Evolutionary conservation across 345 rosid genomes (phyloP), one percentile per base, ranked within the genome.

Genomic region (Citrus sp.): DNA sequence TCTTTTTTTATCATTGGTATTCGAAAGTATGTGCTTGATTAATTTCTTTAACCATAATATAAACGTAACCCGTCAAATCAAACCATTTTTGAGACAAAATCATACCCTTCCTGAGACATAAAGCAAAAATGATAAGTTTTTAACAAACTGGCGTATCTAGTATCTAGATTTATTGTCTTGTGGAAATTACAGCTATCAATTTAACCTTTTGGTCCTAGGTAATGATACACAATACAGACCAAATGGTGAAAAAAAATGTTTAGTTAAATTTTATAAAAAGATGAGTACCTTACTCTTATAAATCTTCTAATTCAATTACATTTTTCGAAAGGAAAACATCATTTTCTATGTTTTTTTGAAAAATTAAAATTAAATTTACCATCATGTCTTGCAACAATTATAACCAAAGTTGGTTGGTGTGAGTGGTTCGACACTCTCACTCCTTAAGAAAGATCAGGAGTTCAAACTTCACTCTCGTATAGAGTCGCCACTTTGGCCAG

Each of bases 381-480:
- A 46, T 46, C 4, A 16, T 3, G 1, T 3, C 51, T 46, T 46
- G 51, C 51, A 46, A 46, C 5, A 46, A 0, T 12, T 46, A 46
- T 40, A 32, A 30, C 32, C 0, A 30, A 30, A 30, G 32, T 30
- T 30, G 4, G 32, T 30, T 30, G 0, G 32, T 3, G 32, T 30
- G 4, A 30, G 32, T 30, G 0, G 4, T 30, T 30, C 4, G 4
- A 0, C 0, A 3, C 0, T 30, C 0, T 30, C 32, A 30, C 32
- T 30, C 32, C 0, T 30, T 30, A 30, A 30, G 32, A 30, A 0
- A 30, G 4, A 4, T 30, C 4, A 30, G 32, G 4, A 4, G 0
- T 30, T 30, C 0, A 30, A 30, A 0, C 0, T 0, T 3, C 4
- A 0, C 4, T 3, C 32, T 30, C 0, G 32, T 0, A 30, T 30